Evolutionary conservation across 2,329 filamentous ascomycete species (phyloP).

Genomic region (Bipolaris zeicola): DNA sequence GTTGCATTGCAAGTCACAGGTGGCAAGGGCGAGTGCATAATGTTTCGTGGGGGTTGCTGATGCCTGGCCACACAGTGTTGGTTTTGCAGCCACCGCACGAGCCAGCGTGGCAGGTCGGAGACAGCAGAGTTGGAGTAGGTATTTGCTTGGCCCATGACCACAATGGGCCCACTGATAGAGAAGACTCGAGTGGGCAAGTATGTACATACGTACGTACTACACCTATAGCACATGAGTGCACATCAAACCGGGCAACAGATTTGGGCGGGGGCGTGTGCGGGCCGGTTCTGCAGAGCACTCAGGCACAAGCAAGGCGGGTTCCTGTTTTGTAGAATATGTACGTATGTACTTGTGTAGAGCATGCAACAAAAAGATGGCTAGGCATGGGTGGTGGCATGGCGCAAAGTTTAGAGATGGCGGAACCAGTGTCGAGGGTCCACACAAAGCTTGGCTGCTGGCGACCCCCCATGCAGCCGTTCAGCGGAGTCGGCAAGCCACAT

Average conservation of each 20-base stretch:
- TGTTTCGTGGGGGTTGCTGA: conserved; percentile 14
- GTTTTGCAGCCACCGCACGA: conserved; percentile 16
- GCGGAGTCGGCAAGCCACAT: conserved; percentile 19
- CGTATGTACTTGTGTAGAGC: conserved; percentile 1
- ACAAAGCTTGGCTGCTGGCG: conserved; percentile 38
- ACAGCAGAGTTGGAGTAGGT: background rate
- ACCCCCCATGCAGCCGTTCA: conserved; percentile 18
- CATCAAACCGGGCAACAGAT: conserved; percentile 4
- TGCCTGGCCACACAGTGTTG: conserved; percentile 2
- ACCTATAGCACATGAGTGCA: background rate
- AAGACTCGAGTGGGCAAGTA: too few relatives aligned
- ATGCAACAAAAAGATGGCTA: conserved; percentile 11
- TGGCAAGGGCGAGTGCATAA: conserved; percentile 2
- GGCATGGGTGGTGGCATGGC: conserved; percentile 10
- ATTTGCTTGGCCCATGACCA: background rate
- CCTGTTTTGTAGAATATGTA: background rate
- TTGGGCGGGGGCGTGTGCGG: conserved; percentile 14
- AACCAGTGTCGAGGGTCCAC: conserved; percentile 6
- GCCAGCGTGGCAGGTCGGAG: conserved; percentile 14
- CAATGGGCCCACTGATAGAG: background rate
- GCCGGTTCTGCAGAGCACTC: conserved; percentile 10
- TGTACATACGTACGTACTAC: too few relatives aligned
- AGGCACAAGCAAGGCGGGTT: conserved; percentile 20
- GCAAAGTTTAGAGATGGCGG: conserved; percentile 14
- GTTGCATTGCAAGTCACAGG: background rate